Evolutionary conservation across 2,329 filamentous ascomycete species (phyloP), one percentile per base, ranked within the genome.

Genomic region (Fusarium udum): DNA sequence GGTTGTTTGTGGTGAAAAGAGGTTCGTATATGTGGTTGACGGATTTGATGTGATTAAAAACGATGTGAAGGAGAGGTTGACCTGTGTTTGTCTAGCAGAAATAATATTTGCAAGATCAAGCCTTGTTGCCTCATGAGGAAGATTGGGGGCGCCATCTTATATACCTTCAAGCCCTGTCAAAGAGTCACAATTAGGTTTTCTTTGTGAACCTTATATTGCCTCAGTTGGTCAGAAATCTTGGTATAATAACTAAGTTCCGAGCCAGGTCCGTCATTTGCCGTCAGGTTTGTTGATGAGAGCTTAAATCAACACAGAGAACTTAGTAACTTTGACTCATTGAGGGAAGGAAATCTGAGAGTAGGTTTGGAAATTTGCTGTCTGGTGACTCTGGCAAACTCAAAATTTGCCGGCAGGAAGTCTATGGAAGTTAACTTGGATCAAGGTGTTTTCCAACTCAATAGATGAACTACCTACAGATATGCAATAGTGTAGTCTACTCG

Each of bases 401-500:
- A 52, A 2, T 9, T 36, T 9, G 18, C 3, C 4, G 10, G 32
- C 7, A 26, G 13, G 13, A 52, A 52, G 31, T 20, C 4, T 26
- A 20, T 3, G 4, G 13, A 34, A 20, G 9, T 4, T 20, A 2
- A 3, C 1, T 4, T 20, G 4, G 6, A 16, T 26, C 5, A 45
- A 45, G 8, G 0, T 20, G 4, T 7, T 7, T 46, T 46, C 4
- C 24, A 20, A 20, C 43, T 20, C 12, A 5, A 46, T 28, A 46
- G 5, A 26, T 14, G 0, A 3, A 24, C 9, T 52, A 9, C 6
- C 9, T 26, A 6, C 3, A 15, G 18, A 24, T 20, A 14, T 11
- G 20, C 3, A 0, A 52, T 7, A 20, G 1, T 11, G n/a, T 0
- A 36, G 1, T 4, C 16, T 6, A 34, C 16, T 15, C 1, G 2